Evolutionary conservation across 208 protist species (phyloP).

Genomic region (Entamoeba moshkovskii): DNA sequence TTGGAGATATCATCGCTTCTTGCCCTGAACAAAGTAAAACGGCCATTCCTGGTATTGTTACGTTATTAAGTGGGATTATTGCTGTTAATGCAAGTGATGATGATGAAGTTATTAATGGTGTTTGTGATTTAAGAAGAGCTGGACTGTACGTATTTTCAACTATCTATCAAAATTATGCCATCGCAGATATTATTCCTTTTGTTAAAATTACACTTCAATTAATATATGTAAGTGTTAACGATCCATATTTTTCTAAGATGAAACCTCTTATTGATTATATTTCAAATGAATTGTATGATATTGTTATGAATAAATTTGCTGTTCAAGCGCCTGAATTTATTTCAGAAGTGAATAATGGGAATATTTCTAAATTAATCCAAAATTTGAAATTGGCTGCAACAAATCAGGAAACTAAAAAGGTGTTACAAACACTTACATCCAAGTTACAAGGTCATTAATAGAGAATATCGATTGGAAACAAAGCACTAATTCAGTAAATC

Average conservation of each 20-base stretch:
- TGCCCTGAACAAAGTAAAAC: neutral
- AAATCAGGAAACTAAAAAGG: neutral
- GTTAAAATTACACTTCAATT: neutral
- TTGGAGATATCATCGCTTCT: neutral
- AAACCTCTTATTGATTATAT: neutral
- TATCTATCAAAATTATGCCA: neutral
- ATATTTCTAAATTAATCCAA: neutral
- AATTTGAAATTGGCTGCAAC: neutral
- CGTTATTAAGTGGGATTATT: neutral
- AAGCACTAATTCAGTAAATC: too few relatives aligned
- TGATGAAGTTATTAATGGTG: neutral
- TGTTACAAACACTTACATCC: neutral
- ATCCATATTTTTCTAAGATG: neutral
- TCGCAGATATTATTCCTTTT: neutral
- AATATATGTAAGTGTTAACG: neutral
- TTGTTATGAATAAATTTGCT: neutral
- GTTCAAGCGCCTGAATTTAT: neutral
- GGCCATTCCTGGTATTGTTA: neutral
- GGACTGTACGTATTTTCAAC: neutral
- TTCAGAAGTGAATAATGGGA: neutral
- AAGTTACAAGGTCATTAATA: too few relatives aligned
- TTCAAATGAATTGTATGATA: neutral
- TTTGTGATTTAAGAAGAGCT: neutral
- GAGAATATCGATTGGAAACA: too few relatives aligned
- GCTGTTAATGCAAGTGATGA: neutral